Base-by-base conservation (phyloP, 2,329 filamentous ascomycete species). In the Aspergillus amoenus region DNA sequence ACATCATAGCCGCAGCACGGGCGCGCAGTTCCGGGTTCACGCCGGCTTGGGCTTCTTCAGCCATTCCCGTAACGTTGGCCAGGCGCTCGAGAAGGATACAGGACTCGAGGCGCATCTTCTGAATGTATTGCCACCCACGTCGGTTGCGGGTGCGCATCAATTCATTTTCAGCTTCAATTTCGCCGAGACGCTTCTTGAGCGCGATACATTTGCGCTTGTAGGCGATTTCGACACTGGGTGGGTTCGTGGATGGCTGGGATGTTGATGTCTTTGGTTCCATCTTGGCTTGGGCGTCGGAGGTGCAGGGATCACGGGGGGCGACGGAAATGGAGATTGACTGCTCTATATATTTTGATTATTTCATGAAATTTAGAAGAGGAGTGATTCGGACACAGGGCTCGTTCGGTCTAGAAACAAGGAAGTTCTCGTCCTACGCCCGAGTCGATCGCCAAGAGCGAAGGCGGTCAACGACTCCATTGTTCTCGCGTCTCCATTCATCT, bases 161-260 rank as follows among this genome's bases (percentile, higher is more conserved):
- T 67, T 96, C 92, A 73, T 97, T 97, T 70, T 91, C 88, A 59
- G 91, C 87, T 73, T 97, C 93, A 67, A 97, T 91, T 73, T 97
- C 93, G 72, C 88, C 89, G 62, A 94, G 90, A 60, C 94, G 89
- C 67, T 91, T 89, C 78, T 95, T 95, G 21, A 99, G 84, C 67
- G 95, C 90, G 71, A 97, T 91, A 75, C 93, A 97, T 85, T 99
- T 97, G 63, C 91, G 86, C 68, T 94, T 92, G 77, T 97, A 99
- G 50, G 93, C 93, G 73, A 93, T 89, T 76, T 99, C 93, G 61
- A 97, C 92, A 15, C 92, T 96, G 15, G 94, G 93, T 18, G 93
- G 91, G 56, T 87, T 83, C 12, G 80, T 60, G 32, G 70, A 66
- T 72, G 58, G 71, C 62, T 64, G 56, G 45, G 66, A 65, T 39